Percentiles rank a stretch among this genome's conserved stretches.
These are phyloP conservation scores for Elsinoe ampelina DNA, from an alignment of 2,329 filamentous ascomycete genomes.

Conservation along the genomic window DNA sequence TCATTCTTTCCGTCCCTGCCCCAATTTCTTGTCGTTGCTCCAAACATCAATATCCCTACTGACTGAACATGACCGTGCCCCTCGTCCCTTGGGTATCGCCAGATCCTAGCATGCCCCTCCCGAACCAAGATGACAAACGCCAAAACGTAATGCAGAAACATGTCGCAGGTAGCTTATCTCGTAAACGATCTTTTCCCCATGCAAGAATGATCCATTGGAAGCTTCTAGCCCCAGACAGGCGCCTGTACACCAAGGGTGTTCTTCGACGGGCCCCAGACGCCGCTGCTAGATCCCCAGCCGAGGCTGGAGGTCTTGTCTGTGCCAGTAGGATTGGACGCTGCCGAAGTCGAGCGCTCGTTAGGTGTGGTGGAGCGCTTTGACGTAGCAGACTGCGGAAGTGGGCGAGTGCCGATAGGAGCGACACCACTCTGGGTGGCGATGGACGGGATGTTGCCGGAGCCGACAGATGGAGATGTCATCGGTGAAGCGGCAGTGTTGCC, in stretches of 20 bases:
- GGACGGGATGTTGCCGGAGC: slow-evolving; percentile 45
- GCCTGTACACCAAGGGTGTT: slow-evolving; percentile 77
- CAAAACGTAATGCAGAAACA: neutral
- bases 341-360: slow-evolving; percentile 47
- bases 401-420: slow-evolving; percentile 88
- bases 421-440: slow-evolving; percentile 52
- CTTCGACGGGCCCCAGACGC: slow-evolving; percentile 71
- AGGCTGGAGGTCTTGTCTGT: slow-evolving; percentile 35
- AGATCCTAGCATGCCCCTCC: neutral
- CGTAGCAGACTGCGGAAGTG: slow-evolving; percentile 49
- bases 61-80: neutral
- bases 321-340: slow-evolving; percentile 48
- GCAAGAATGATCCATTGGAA: neutral
- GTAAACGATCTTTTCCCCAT: neutral
- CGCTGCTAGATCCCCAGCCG: slow-evolving; percentile 70
- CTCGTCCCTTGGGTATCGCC: neutral
- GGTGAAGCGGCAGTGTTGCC: slow-evolving; percentile 83
- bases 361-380: slow-evolving; percentile 79
- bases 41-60: neutral
- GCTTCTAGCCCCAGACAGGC: slow-evolving; percentile 76
- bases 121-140: neutral
- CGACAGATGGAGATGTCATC: slow-evolving; percentile 63
- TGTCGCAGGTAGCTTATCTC: neutral
- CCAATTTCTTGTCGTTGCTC: neutral
- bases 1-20: neutral